phyloP scores from a whole-genome alignment of 164 flowering plant genomes.

The Umbellularia californica region DNA sequence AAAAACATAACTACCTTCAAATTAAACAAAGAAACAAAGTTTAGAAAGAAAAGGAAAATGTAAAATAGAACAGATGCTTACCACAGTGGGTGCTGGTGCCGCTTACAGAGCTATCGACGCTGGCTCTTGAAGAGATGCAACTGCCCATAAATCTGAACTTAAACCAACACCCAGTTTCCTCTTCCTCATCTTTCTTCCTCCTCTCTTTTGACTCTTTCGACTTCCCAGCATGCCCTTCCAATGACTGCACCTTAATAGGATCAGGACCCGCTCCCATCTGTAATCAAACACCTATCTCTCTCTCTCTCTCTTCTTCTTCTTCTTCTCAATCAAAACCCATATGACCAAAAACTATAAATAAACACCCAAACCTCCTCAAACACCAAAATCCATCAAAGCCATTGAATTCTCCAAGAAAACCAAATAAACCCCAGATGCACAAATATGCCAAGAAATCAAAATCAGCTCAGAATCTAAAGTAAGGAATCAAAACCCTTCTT shows the following conservation, averaged over 20 bases:
- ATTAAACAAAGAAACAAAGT: neutral
- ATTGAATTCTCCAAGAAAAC: too few relatives aligned
- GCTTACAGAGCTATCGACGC: slow-evolving; percentile 67
- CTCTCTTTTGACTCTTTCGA: slow-evolving; percentile 12
- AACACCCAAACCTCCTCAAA: neutral
- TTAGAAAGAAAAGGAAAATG: neutral
- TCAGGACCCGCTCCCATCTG: slow-evolving; percentile 29
- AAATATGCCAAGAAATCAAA: slow-evolving; percentile 4
- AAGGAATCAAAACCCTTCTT: neutral
- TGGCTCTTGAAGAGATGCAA: slow-evolving; percentile 78
- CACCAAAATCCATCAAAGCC: neutral
- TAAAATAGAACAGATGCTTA: slow-evolving; percentile 16
- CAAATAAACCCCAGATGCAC: neutral
- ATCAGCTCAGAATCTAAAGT: neutral
- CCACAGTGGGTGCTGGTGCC: slow-evolving; percentile 47
- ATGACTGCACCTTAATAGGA: slow-evolving; percentile 16
- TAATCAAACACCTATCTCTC: neutral
- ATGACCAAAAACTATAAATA: slow-evolving; percentile 1
- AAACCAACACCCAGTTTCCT: slow-evolving; percentile 60
- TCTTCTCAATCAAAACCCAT: slow-evolving; percentile 11
- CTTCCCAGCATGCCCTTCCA: slow-evolving; percentile 20
- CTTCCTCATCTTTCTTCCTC: slow-evolving; percentile 24
- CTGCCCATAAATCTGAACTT: slow-evolving; percentile 48
- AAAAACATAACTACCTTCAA: neutral
- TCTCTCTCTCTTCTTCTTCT: neutral